A percentile compares a stretch with the other conserved stretches of the same genome.
Evolutionary conservation across 2,329 filamentous ascomycete genomes (phyloP).

Genomic region (Xylariaceae sp.): DNA sequence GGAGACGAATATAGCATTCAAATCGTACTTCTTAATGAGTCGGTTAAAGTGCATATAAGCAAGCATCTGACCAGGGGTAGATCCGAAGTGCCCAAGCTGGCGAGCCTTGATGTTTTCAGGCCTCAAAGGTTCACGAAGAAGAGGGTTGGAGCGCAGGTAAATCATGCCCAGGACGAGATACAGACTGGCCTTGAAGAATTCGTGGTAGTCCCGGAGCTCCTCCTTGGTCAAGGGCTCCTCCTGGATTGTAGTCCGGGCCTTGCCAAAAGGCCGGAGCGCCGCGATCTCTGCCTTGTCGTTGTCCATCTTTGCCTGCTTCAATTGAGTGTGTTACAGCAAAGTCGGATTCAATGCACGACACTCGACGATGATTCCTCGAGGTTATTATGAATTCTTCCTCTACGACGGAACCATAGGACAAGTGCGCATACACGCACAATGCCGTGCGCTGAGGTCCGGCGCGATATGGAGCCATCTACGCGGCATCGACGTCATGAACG

Average conservation of each 20-base stretch:
- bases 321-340: not conserved
- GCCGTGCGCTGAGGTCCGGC: not conserved
- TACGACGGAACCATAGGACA: not conserved
- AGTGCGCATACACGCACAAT: not conserved
- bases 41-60: conserved; percentile 80
- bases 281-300: conserved; percentile 37
- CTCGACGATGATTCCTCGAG: not conserved
- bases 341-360: not conserved
- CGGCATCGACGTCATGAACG: not conserved
- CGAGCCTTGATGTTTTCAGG: conserved; percentile 68
- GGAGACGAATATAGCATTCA: conserved; percentile 67
- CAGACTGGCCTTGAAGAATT: conserved; percentile 68
- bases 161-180: conserved; percentile 78
- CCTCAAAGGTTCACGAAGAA: conserved; percentile 64
- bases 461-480: not conserved
- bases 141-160: conserved; percentile 67
- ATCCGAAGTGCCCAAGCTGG: conserved; percentile 73
- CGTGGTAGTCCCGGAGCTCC: conserved; percentile 62
- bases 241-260: conserved; percentile 59
- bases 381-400: not conserved
- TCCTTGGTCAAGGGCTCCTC: conserved; percentile 58
- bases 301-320: conserved; percentile 15
- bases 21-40: conserved; percentile 72
- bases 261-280: conserved; percentile 60
- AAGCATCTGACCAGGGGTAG: conserved; percentile 74